Percentiles rank a stretch among this genome's conserved stretches.
These are phyloP conservation scores for Taxillus chinensis DNA, from an alignment of 164 flowering plant species.

Conservation along the genomic window DNA sequence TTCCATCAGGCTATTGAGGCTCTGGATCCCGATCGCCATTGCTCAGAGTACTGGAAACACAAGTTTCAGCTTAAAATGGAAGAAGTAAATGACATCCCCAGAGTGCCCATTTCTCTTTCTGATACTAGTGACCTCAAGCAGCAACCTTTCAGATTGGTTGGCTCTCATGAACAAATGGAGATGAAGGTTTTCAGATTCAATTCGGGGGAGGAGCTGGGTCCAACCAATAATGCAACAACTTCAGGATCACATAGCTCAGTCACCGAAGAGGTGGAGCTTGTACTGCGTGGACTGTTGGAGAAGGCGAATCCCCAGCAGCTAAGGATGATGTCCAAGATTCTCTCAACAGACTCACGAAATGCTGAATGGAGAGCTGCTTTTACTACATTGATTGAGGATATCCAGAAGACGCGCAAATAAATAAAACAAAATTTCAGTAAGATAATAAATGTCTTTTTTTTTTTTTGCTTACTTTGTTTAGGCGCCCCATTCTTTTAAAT, in stretches of 20 bases:
- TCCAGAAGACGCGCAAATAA: constrained; percentile 24
- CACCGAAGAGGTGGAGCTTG: constrained; percentile 17
- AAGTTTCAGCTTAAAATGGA: constrained; percentile 3
- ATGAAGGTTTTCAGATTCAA: constrained; percentile 13
- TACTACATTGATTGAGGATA: constrained; percentile 30
- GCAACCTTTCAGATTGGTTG: constrained; percentile 7
- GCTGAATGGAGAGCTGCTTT: constrained; percentile 32
- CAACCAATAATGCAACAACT: not conserved
- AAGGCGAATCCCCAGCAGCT: constrained; percentile 49
- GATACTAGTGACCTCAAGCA: constrained; percentile 4
- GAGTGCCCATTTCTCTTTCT: not conserved
- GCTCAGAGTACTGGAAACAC: constrained; percentile 62
- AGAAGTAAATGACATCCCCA: constrained; percentile 1
- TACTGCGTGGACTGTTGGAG: constrained; percentile 34
- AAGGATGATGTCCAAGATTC: constrained; percentile 29
- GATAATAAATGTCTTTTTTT: no score
- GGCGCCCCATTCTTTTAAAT: no score
- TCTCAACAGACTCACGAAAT: constrained; percentile 30
- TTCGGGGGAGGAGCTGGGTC: constrained; percentile 14
- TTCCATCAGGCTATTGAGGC: constrained; percentile 58
- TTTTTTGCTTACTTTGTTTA: no score
- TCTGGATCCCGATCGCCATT: constrained; percentile 54
- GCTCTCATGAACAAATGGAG: constrained; percentile 11
- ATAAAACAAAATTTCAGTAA: not conserved
- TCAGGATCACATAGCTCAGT: constrained; percentile 11